These are phyloP conservation scores for Quercus phellos DNA, from an alignment of 331 rosid species.

Conservation along the genomic window DNA sequence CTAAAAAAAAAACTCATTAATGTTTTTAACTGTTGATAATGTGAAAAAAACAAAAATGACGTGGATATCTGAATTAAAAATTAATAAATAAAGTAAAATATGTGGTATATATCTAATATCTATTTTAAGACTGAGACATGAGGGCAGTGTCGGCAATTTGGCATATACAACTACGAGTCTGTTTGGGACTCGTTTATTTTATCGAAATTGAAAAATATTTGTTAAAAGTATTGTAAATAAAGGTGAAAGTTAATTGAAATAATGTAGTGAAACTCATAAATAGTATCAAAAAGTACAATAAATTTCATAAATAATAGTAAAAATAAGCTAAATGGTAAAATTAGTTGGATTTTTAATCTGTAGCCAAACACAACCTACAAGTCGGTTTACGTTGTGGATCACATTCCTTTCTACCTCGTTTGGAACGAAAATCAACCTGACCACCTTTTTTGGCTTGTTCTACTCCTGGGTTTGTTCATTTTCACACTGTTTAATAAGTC, in stretches of 20 bases:
- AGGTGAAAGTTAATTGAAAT: rapidly evolving
- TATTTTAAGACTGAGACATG: too few species aligned
- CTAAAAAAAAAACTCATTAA: too few species aligned
- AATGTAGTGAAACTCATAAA: rapidly evolving
- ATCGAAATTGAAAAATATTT: rapidly evolving
- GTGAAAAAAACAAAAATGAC: too few species aligned
- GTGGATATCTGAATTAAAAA: too few species aligned
- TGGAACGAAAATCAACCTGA: neutral
- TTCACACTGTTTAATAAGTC: neutral
- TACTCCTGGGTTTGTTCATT: neutral
- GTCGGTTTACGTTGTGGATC: neutral
- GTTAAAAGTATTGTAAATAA: rapidly evolving
- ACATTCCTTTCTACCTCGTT: neutral
- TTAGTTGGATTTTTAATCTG: rapidly evolving
- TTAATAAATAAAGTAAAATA: too few species aligned
- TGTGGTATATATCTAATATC: too few species aligned
- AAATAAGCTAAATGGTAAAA: too few species aligned
- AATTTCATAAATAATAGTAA: rapidly evolving
- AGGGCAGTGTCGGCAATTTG: too few species aligned
- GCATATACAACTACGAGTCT: rapidly evolving
- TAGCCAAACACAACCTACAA: too few species aligned
- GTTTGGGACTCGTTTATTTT: rapidly evolving
- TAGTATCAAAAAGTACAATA: rapidly evolving
- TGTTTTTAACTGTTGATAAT: too few species aligned
- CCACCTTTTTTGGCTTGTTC: neutral